These are phyloP conservation scores for Pythium coloratum DNA, from an alignment of 352 stramenopile genomes.

Conservation along the genomic window DNA sequence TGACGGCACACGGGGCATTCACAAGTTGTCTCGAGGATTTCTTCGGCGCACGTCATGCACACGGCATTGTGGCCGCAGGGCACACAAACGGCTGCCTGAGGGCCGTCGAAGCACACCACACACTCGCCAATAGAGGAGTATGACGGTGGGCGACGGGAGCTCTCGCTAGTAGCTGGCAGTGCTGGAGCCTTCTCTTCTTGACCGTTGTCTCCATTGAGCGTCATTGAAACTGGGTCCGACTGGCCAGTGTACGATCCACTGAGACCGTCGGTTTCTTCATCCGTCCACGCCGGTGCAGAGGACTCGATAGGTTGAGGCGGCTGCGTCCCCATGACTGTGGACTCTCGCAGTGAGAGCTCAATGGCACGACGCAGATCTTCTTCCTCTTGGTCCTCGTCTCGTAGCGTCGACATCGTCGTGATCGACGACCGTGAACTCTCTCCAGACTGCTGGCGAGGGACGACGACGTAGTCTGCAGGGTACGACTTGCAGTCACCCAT, in stretches of 20 bases:
- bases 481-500: conserved; percentile 3
- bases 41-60: conserved; percentile 76
- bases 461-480: conserved; percentile 10
- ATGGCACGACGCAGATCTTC: conserved; percentile 57
- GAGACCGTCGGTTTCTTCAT: conserved; percentile 18
- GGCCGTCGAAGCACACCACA: conserved; percentile 77
- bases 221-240: not conserved
- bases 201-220: not conserved
- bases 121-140: conserved; percentile 67
- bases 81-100: conserved; percentile 73
- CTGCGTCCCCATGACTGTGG: conserved; percentile 4
- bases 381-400: conserved; percentile 41
- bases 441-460: conserved; percentile 4
- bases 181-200: conserved; percentile 7
- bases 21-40: conserved; percentile 55
- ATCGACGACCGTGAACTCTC: conserved; percentile 15
- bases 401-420: conserved; percentile 21
- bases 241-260: conserved; percentile 11
- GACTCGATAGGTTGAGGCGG: conserved; percentile 38
- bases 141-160: conserved; percentile 35
- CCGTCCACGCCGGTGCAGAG: conserved; percentile 23
- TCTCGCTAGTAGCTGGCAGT: conserved; percentile 28
- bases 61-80: conserved; percentile 82
- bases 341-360: conserved; percentile 42
- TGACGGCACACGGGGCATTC: conserved; percentile 73